Evolutionary conservation across 2,329 filamentous ascomycete genomes (phyloP).

Genomic region (Xylariaceae sp.): DNA sequence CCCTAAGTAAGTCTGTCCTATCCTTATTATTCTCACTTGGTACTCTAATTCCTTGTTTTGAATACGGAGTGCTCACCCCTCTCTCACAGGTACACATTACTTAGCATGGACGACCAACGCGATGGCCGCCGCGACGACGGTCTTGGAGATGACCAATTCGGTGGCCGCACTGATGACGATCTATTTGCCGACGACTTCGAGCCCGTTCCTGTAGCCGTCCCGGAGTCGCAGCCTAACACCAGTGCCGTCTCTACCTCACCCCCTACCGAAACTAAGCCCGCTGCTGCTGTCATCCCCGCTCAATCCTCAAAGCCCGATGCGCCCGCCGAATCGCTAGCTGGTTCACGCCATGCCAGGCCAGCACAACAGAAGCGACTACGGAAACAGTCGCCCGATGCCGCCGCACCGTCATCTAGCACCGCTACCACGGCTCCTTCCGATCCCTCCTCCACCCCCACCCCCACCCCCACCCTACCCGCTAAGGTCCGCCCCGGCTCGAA

Average conservation of each 20-base stretch:
- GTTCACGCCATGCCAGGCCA: slow-evolving; percentile 32
- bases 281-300: slow-evolving; percentile 4
- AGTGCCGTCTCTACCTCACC: slow-evolving; percentile 2
- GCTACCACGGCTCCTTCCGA: slow-evolving; percentile 6
- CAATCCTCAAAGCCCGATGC: slow-evolving; percentile 17
- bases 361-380: slow-evolving; percentile 22
- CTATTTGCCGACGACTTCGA: slow-evolving; percentile 59
- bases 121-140: slow-evolving; percentile 57
- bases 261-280: slow-evolving; percentile 11
- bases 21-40: not conserved
- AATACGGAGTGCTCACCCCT: not conserved
- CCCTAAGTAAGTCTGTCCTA: too few relatives aligned
- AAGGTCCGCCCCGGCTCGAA: slow-evolving; percentile 29
- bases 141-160: slow-evolving; percentile 56
- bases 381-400: slow-evolving; percentile 22
- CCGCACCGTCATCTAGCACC: slow-evolving; percentile 2
- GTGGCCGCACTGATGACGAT: slow-evolving; percentile 56
- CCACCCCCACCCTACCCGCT: slow-evolving; percentile 6
- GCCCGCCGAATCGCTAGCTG: slow-evolving; percentile 25
- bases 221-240: not conserved
- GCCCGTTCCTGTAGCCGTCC: slow-evolving; percentile 36
- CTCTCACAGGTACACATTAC: not conserved
- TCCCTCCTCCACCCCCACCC: slow-evolving; percentile 13
- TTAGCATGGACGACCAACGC: slow-evolving; percentile 54
- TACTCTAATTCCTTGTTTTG: too few relatives aligned